Evolutionary conservation across 257 asterid species (phyloP), one percentile per base, ranked within the genome.

Genomic region (Lantana camara): DNA sequence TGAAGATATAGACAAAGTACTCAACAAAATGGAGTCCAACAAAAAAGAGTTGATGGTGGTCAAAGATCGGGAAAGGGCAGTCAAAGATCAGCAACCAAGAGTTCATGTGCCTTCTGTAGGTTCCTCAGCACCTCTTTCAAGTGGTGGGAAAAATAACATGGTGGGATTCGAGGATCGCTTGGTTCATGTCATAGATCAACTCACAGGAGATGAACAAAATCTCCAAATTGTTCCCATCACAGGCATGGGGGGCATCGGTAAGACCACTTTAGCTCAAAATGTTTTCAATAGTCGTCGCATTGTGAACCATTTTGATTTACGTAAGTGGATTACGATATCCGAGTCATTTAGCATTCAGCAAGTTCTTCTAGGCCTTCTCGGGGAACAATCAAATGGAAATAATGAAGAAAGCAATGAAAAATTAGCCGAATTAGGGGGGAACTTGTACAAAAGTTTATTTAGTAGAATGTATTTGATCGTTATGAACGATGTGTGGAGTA

Each of bases 221-320:
- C 62, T 65, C 2, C 62, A 51, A 22, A 42, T 65, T 13, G 11
- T 61, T 67, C 38, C 70, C 14, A 17, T 61, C 5, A 60, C 56
- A 1, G 75, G 75, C 0, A 70, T 70, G 70, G 70, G 70, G 3
- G 75, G 75, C 10, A 62, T 70, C 2, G 75, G 75, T 32, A 70
- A 70, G 70, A 63, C 76, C 0, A 71, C 76, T 22, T 56, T 71
- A 0, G 55, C 76, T 14, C 10, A 1, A 22, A 47, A 16, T 13
- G 29, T 13, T 20, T 70, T 11, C 5, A 24, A 70, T 14, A 20
- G 62, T 44, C 19, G 50, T 11, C 1, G 1, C 10, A 3, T 71
- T 13, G 16, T 1, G 23, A 2, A 56, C 2, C 54, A 24, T 13
- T 71, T 63, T 56, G 15, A 56, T 24, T 7, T 23, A 3, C 64